These are phyloP conservation scores for Microbotryum violaceum DNA, from an alignment of 1,284 basidiomycete genomes.

Conservation along the genomic window DNA sequence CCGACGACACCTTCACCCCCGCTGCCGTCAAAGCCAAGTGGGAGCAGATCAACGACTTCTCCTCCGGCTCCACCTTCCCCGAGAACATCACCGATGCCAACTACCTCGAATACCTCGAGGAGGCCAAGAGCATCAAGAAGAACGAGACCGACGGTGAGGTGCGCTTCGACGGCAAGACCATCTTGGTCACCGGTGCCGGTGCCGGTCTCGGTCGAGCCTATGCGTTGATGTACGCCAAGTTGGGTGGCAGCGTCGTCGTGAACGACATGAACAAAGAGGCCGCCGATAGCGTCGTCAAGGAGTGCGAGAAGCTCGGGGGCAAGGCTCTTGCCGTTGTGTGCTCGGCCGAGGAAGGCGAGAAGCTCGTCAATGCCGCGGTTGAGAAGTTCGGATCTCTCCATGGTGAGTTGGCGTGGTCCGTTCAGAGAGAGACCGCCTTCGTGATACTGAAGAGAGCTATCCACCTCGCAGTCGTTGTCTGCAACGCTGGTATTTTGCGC, in stretches of 20 bases:
- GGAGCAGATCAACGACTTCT: slow-evolving; percentile 74
- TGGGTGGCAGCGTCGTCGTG: slow-evolving; percentile 92
- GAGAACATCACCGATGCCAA: slow-evolving; percentile 55
- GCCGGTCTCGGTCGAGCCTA: slow-evolving; percentile 88
- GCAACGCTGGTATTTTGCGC: slow-evolving; percentile 90
- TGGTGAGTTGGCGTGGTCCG: slow-evolving; percentile 31
- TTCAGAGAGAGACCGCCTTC: not conserved
- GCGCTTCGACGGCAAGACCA: slow-evolving; percentile 81
- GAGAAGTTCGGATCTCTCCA: slow-evolving; percentile 86
- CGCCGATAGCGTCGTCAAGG: slow-evolving; percentile 74
- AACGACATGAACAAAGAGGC: slow-evolving; percentile 78
- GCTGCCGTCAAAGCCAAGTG: slow-evolving; percentile 83
- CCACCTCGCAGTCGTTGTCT: slow-evolving; percentile 50
- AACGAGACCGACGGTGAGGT: slow-evolving; percentile 71
- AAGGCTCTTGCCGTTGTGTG: slow-evolving; percentile 76
- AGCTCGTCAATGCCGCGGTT: slow-evolving; percentile 77
- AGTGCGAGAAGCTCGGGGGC: slow-evolving; percentile 77
- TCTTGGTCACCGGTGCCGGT: slow-evolving; percentile 88
- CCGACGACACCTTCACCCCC: slow-evolving; percentile 84
- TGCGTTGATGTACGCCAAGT: slow-evolving; percentile 77
- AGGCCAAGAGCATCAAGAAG: slow-evolving; percentile 57
- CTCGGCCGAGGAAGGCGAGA: slow-evolving; percentile 83
- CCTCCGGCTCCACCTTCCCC: slow-evolving; percentile 62
- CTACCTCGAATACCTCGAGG: slow-evolving; percentile 54
- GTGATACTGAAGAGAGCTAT: not conserved